A percentile compares a stretch with the other conserved stretches of the same genome.
These are phyloP conservation scores for Wickerhamiella alocasiicola DNA, from an alignment of 805 yeast species.

Conservation along the genomic window DNA sequence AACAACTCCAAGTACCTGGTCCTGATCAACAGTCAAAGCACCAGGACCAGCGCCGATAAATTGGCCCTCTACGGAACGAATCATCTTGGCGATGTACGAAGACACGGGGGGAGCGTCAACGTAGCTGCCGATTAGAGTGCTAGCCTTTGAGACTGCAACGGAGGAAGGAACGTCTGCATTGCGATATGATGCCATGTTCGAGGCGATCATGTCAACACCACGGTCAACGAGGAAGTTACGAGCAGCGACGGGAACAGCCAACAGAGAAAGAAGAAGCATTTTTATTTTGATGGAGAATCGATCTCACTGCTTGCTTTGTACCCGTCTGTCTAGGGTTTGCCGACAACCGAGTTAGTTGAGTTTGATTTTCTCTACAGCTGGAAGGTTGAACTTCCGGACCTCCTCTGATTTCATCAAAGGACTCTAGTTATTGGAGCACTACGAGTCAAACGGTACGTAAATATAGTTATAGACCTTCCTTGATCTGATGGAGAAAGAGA, in stretches of 20 bases:
- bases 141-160: slow-evolving; percentile 4
- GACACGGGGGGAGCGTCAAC: slow-evolving; percentile 10
- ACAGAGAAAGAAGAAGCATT: background rate
- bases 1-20: background rate
- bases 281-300: too few relatives aligned
- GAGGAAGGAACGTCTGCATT: background rate
- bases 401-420: too few relatives aligned
- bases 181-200: background rate
- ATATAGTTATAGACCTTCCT: too few relatives aligned
- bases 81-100: background rate
- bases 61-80: slow-evolving; percentile 6
- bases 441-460: too few relatives aligned
- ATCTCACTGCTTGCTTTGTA: too few relatives aligned
- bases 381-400: too few relatives aligned
- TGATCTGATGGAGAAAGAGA: too few relatives aligned
- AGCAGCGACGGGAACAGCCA: background rate
- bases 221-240: slow-evolving; percentile 8
- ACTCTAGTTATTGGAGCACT: too few relatives aligned
- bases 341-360: too few relatives aligned
- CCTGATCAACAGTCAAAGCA: background rate
- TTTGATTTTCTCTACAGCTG: too few relatives aligned
- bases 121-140: slow-evolving; percentile 3
- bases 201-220: slow-evolving; percentile 1
- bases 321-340: too few relatives aligned
- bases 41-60: background rate